Evolutionary conservation across 306 rosid species (phyloP).

Genomic region (Hylodesmum podocarpum): DNA sequence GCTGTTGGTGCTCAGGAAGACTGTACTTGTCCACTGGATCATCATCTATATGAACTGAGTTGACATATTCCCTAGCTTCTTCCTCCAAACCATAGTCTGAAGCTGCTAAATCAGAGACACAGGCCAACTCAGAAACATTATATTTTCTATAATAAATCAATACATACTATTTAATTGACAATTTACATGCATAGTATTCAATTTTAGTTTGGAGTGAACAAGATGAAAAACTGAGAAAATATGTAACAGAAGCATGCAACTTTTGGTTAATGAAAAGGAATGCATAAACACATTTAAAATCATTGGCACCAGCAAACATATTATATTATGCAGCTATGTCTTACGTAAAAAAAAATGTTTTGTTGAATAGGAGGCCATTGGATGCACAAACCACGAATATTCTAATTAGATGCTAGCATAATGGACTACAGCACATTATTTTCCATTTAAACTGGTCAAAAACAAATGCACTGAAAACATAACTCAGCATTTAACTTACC

Average conservation of each 20-base stretch:
- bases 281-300: background rate
- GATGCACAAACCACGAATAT: background rate
- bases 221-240: background rate
- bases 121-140: conserved; percentile 1
- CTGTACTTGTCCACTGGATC: conserved; percentile 86
- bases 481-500: conserved; percentile 45
- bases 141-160: background rate
- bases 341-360: background rate
- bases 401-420: background rate
- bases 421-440: background rate
- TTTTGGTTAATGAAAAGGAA: background rate
- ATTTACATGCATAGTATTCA: background rate
- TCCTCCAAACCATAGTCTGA: conserved; percentile 79
- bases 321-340: background rate
- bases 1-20: conserved; percentile 80
- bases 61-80: conserved; percentile 72
- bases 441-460: background rate
- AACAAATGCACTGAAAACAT: background rate
- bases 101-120: conserved; percentile 44
- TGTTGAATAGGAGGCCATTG: background rate
- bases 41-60: conserved; percentile 73
- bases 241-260: background rate
- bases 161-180: background rate
- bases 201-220: background rate
- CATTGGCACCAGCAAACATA: background rate